Conservation (phyloP, 257 asterid species). For the Scutellaria galericulata region DNA sequence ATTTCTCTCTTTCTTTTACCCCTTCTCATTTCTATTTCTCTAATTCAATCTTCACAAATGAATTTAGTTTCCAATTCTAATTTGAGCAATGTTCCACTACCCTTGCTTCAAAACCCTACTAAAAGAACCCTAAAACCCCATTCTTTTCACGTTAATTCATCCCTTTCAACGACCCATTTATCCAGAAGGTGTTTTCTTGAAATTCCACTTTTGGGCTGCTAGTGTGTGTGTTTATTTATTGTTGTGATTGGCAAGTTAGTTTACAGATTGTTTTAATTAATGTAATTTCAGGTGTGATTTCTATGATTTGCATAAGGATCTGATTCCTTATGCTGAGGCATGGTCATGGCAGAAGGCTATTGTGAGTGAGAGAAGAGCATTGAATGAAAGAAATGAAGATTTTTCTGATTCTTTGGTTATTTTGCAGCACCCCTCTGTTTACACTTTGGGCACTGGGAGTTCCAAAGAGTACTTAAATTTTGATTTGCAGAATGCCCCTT, state of each 20-base stretch:
- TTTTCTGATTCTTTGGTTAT: slow-evolving; percentile 64
- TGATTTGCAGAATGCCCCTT: slow-evolving; percentile 61
- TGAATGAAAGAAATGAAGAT: slow-evolving; percentile 54
- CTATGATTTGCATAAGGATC: slow-evolving; percentile 42
- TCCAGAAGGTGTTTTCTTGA: slow-evolving; percentile 29
- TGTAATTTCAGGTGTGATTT: slow-evolving; percentile 41
- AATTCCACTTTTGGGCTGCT: neutral
- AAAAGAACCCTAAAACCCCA: slow-evolving; percentile 8
- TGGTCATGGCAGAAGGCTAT: slow-evolving; percentile 90
- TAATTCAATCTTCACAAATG: slow-evolving; percentile 34
- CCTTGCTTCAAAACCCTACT: slow-evolving; percentile 14
- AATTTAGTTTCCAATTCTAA: slow-evolving; percentile 27
- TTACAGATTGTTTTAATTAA: neutral
- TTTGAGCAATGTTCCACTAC: slow-evolving; percentile 6
- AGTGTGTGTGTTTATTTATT: neutral
- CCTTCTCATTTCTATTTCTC: neutral
- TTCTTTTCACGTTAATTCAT: slow-evolving; percentile 15
- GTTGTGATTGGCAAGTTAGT: slow-evolving; percentile 5
- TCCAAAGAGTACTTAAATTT: slow-evolving; percentile 68
- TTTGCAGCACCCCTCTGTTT: slow-evolving; percentile 87
- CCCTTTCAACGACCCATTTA: slow-evolving; percentile 21
- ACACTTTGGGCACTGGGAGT: slow-evolving; percentile 86
- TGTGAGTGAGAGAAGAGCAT: slow-evolving; percentile 56
- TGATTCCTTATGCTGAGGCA: slow-evolving; percentile 74
- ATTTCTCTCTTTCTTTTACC: neutral